phyloP scores from a whole-genome alignment of 495 filamentous ascomycete species.

The Daldinia decipiens region DNA sequence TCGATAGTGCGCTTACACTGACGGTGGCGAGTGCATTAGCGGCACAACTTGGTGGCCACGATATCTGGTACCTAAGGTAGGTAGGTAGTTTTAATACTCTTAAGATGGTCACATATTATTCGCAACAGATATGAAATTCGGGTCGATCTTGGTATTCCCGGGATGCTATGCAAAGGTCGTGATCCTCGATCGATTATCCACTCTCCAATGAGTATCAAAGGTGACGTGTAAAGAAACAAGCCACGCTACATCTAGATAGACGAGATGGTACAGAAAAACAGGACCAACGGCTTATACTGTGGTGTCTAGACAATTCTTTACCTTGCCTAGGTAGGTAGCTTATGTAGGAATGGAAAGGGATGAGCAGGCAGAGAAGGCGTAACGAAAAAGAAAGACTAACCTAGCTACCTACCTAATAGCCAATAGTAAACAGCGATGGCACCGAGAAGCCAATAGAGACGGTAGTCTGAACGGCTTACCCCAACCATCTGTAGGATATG shows the following conservation, averaged over 20 bases:
- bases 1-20: background rate
- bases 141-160: background rate
- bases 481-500: constrained; percentile 10
- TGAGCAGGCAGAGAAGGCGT: constrained; percentile 7
- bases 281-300: background rate
- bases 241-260: background rate
- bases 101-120: background rate
- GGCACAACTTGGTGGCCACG: constrained; percentile 17
- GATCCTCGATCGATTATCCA: background rate
- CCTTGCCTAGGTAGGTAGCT: constrained; percentile 3
- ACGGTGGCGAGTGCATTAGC: constrained; percentile 20
- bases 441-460: constrained; percentile 12
- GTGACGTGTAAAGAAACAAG: background rate
- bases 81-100: background rate
- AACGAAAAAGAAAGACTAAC: constrained; percentile 12
- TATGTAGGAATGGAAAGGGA: constrained; percentile 2
- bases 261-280: background rate
- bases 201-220: background rate
- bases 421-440: constrained; percentile 11
- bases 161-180: constrained; percentile 9
- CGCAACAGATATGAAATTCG: background rate
- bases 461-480: constrained; percentile 13
- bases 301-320: background rate
- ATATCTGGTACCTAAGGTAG: no score
- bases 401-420: background rate